Evolutionary conservation across 1,284 basidiomycete species (phyloP).

Genomic region (Thecaphora frezii): DNA sequence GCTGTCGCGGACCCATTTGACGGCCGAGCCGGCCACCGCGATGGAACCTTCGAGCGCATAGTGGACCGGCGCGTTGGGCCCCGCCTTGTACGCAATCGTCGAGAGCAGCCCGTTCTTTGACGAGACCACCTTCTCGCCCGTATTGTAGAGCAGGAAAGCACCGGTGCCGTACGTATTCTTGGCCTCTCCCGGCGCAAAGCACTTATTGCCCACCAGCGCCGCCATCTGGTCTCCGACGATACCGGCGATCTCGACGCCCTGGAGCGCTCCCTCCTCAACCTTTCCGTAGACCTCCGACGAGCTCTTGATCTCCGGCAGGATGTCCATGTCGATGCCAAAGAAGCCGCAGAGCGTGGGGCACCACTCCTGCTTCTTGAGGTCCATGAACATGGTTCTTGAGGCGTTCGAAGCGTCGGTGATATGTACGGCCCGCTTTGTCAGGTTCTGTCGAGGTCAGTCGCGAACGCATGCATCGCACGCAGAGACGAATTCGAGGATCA

Average conservation of each 20-base stretch:
- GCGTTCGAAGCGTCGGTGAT: slow-evolving; percentile 95
- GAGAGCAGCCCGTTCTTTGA: slow-evolving; percentile 85
- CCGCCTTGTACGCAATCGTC: slow-evolving; percentile 92
- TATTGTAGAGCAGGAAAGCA: slow-evolving; percentile 91
- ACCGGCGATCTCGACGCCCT: slow-evolving; percentile 81
- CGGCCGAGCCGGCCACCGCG: slow-evolving; percentile 88
- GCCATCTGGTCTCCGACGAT: slow-evolving; percentile 96
- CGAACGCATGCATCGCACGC: no score
- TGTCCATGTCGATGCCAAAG: slow-evolving; percentile 76
- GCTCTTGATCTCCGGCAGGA: slow-evolving; percentile 84
- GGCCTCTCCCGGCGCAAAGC: slow-evolving; percentile 53
- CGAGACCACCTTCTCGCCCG: slow-evolving; percentile 80
- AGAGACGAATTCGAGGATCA: no score
- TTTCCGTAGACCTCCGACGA: slow-evolving; percentile 89
- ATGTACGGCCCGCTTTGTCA: slow-evolving; percentile 83
- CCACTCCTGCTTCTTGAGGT: slow-evolving; percentile 80
- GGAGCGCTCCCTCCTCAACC: slow-evolving; percentile 70
- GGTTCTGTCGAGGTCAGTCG: slow-evolving; percentile 65
- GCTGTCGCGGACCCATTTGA: slow-evolving; percentile 93
- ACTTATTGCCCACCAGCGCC: slow-evolving; percentile 90
- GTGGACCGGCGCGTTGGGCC: slow-evolving; percentile 73
- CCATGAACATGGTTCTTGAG: slow-evolving; percentile 89
- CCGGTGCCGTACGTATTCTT: slow-evolving; percentile 71
- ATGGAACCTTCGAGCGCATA: slow-evolving; percentile 95
- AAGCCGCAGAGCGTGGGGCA: slow-evolving; percentile 80